These are phyloP conservation scores for Naumovozyma baii DNA, from an alignment of 805 yeast genomes.

Conservation along the genomic window DNA sequence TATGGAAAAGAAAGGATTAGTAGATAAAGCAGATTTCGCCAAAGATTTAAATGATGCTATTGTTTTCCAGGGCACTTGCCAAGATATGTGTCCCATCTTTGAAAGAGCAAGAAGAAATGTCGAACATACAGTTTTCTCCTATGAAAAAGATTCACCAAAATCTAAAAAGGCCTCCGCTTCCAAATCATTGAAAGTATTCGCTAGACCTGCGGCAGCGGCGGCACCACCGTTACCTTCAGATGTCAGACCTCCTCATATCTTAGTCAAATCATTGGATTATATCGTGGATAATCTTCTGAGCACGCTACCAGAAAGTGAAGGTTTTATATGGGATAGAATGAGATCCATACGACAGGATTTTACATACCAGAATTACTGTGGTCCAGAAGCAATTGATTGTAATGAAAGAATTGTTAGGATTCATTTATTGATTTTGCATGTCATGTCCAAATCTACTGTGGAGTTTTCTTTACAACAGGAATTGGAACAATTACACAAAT, in stretches of 20 bases:
- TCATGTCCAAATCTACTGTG: conserved; percentile 63
- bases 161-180: conserved; percentile 47
- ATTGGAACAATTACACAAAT: conserved; percentile 85
- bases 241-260: conserved; percentile 82
- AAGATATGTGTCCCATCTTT: conserved; percentile 90
- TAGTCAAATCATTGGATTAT: conserved; percentile 59
- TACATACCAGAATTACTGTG: conserved; percentile 87
- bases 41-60: conserved; percentile 86
- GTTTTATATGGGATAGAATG: conserved; percentile 95
- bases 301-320: conserved; percentile 71
- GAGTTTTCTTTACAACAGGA: conserved; percentile 94
- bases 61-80: conserved; percentile 75
- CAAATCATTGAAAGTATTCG: conserved; percentile 80
- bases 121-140: conserved; percentile 74
- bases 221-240: conserved; percentile 97
- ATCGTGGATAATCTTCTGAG: conserved; percentile 55
- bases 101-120: conserved; percentile 81
- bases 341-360: conserved; percentile 95
- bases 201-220: conserved; percentile 96
- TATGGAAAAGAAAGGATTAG: conserved; percentile 75
- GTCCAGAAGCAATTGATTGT: conserved; percentile 89
- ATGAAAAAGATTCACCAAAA: conserved; percentile 55
- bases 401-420: conserved; percentile 85
- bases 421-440: conserved; percentile 71
- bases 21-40: conserved; percentile 76